Evolutionary conservation across 371 early-diverging fungal species (phyloP), one percentile per base, ranked within the genome.

Genomic region (Mucor racemosus): DNA sequence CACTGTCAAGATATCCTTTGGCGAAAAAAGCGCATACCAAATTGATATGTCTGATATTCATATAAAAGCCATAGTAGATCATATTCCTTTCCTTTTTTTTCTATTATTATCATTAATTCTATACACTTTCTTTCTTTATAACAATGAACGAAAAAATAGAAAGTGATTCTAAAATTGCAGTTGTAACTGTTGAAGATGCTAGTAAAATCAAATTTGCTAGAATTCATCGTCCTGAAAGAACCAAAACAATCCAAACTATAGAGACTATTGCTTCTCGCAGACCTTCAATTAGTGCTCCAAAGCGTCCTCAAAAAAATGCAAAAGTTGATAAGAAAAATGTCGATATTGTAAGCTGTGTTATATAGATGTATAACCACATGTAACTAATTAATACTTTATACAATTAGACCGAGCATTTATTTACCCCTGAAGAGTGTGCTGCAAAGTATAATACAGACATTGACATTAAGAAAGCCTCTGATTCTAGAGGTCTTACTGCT

Each of bases 401-500:
- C 6, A 38, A 38, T 14, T 72, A 73, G 73, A 71, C 78, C 61
- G 97, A 97, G 74, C 97, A 97, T 76, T 65, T 94, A 53, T 72
- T 94, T 55, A 66, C 88, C 0, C 58, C 90, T 17, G 89, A 90
- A 34, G 87, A 94, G 55, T 79, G 96, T 34, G 81, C 85, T 40
- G 75, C 78, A 6, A 83, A 84, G 53, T 90, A 86, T 72, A 66
- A 72, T 7, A 87, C 89, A 26, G 48, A 70, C 14, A 76, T 92
- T 71, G 78, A 94, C 69, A 26, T 67, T 4, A 69, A 54, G 5
- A 88, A 88, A 62, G 87, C 96, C 0, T 76, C 79, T 34, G 78
- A 84, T 14, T 94, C 94, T 10, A 44, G 65, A 19, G 97, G 97
- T n/a, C 80, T 97, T 15, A 77, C 84, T 13, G 48, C 76, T 1